Evolutionary conservation across 2,329 filamentous ascomycete genomes (phyloP).

Genomic region (Furcasterigmium sp.): DNA sequence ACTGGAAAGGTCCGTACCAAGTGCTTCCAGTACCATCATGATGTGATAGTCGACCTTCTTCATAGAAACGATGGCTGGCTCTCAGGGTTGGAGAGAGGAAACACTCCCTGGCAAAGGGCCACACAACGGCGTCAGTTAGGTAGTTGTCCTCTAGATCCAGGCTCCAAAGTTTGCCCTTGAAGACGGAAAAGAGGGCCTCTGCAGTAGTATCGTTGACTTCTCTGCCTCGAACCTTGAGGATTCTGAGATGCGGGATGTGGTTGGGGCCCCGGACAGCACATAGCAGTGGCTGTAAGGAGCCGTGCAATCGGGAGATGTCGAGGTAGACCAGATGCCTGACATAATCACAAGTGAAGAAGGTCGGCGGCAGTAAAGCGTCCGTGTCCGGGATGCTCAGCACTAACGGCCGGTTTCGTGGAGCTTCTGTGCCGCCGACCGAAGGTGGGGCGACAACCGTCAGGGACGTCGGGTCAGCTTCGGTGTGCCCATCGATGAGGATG

Average conservation of each 20-base stretch:
- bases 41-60: conserved; percentile 38
- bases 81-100: conserved; percentile 26
- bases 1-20: conserved; percentile 34
- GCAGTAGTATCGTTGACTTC: conserved; percentile 38
- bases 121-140: conserved; percentile 39
- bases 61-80: conserved; percentile 30
- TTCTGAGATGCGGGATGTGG: conserved; percentile 39
- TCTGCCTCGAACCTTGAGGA: conserved; percentile 44
- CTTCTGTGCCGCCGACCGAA: conserved; percentile 1
- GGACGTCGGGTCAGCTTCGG: conserved; percentile 35
- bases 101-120: conserved; percentile 21
- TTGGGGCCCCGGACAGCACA: conserved; percentile 23
- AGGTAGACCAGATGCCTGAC: conserved; percentile 43
- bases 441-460: conserved; percentile 17
- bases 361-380: conserved; percentile 29
- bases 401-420: conserved; percentile 17
- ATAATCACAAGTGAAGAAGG: conserved; percentile 30
- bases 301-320: conserved; percentile 45
- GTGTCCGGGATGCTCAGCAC: conserved; percentile 42
- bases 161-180: conserved; percentile 45
- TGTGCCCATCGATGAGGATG: conserved; percentile 42
- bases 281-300: conserved; percentile 32
- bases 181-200: conserved; percentile 25
- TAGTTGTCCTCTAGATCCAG: conserved; percentile 49
- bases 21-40: conserved; percentile 19